phyloP scores from a whole-genome alignment of 2,329 filamentous ascomycete species.

The Akanthomyces uredinophilus region DNA sequence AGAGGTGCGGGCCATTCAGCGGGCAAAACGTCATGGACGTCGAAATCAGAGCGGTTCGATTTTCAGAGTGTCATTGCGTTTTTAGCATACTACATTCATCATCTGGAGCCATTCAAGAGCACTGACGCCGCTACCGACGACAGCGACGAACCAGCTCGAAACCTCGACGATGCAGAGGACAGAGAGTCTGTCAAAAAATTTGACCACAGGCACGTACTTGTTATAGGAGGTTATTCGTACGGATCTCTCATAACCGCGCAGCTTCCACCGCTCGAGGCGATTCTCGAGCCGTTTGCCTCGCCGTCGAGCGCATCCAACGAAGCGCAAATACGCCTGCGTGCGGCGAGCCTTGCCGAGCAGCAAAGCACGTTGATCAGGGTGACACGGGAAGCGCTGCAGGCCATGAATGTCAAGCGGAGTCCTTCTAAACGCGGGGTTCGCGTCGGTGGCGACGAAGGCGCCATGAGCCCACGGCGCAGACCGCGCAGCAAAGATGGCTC shows the following conservation, averaged over 20 bases:
- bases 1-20: slow-evolving; percentile 73
- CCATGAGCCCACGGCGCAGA: slow-evolving; percentile 32
- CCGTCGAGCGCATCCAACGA: slow-evolving; percentile 52
- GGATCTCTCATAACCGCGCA: slow-evolving; percentile 76
- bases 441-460: slow-evolving; percentile 46
- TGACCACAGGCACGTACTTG: slow-evolving; percentile 29
- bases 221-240: slow-evolving; percentile 85
- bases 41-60: slow-evolving; percentile 72
- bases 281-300: slow-evolving; percentile 55
- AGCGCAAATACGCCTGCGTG: slow-evolving; percentile 65
- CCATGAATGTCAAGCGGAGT: slow-evolving; percentile 22
- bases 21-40: slow-evolving; percentile 83
- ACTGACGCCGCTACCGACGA: neutral
- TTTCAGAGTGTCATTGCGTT: slow-evolving; percentile 81
- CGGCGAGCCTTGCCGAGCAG: slow-evolving; percentile 61
- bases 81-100: slow-evolving; percentile 65
- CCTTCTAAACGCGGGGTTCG: slow-evolving; percentile 34
- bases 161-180: neutral
- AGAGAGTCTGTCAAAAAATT: neutral
- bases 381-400: slow-evolving; percentile 28
- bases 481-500: slow-evolving; percentile 26
- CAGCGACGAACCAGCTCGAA: neutral
- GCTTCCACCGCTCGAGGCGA: slow-evolving; percentile 56
- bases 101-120: slow-evolving; percentile 40
- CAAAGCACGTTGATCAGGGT: slow-evolving; percentile 46